Base-by-base conservation (phyloP, 1,284 basidiomycete species). In the Pterulicium gracile region DNA sequence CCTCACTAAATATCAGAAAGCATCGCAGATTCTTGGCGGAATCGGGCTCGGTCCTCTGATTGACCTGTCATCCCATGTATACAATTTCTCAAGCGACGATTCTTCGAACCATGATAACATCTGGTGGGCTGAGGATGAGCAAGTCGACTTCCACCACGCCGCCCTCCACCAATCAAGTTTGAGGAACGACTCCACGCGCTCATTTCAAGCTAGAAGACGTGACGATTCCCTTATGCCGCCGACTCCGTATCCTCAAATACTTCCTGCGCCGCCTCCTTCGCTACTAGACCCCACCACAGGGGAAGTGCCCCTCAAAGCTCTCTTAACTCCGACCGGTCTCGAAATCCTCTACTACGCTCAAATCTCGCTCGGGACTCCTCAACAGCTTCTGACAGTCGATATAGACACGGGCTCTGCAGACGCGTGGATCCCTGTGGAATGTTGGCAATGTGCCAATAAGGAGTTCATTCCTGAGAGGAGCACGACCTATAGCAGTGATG, bases 341-440 rank as follows among this genome's bases (percentile, higher is more conserved):
- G 74, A 79, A 51, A 47, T 74, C 43, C 57, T 77, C 27, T 81
- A 79, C 56, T 77, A 72, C 45, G 78, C 74, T 1, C 50, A 58
- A 1, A 47, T 75, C 27, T 10, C 50, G 10, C 62, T 81, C 44
- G 78, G 77, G 13, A 72, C 73, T 14, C 68, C 69, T 2, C 48
- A 58, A 2, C 73, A 77, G 53, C 40, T 46, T 20, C 52, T 79
- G 15, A 60, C 64, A 1, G 64, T 79, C 19, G 72, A 77, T 54
- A 58, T 79, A 50, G 77, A 81, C 54, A 80, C 77, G 2, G 79
- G 79, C 42, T 78, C 75, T 3, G 67, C 77, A 20, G 78, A 81
- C 54, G 61, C 73, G 15, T 80, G 76, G 75, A 53, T 77, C 12
- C 66, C 73, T 14, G 61, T 62, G 12, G 50, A 58, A 32, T 78